Evolutionary conservation across 75 land plant genomes (phyloP), one percentile per base, ranked within the genome.

Genomic region (Gnetum montanum): DNA sequence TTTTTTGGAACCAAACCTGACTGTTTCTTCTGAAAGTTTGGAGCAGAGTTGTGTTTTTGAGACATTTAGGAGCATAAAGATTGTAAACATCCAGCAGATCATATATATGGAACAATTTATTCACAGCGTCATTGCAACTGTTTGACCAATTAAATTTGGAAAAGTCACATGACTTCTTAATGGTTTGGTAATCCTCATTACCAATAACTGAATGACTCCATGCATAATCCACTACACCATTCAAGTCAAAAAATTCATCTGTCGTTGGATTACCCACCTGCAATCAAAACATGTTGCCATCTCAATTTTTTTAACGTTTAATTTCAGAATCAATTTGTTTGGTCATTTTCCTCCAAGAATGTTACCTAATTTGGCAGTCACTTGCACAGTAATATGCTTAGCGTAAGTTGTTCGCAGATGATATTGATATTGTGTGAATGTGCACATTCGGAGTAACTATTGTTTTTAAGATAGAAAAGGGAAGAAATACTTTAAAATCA

Each of bases 231-330:
- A 78, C 36, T n/a, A 77, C 41, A 19, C 82, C 85, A 26, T 65
- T 60, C 7, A 31, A 72, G 38, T 82, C 85, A 51, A 64, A 44
- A 28, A 41, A 63, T 19, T 74, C 68, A 57, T 82, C 65, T 31
- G 76, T 73, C 52, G 53, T 61, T 24, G 85, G 80, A 68, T 82
- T 82, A 11, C 85, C 85, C 12, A 78, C 82, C 85, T 82, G 65
- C 46, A 73, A 31, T 26, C 29, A 25, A n/a, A n/a, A 8, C 12
- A 24, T 18, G 41, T 26, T 51, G 54, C 18, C 29, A 8, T 29
- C 4, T 4, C 7, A 24, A 16, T 19, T 4, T 40, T 13, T 13
- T 16, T 13, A 40, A 40, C n/a, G 3, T 40, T 40, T 16, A 40
- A 40, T 40, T 13, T n/a, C 43, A 38, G n/a, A n/a, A 13, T 13